Evolutionary conservation across 176 grass and related monocot genomes (phyloP).

Genomic region (Musa itinerans): DNA sequence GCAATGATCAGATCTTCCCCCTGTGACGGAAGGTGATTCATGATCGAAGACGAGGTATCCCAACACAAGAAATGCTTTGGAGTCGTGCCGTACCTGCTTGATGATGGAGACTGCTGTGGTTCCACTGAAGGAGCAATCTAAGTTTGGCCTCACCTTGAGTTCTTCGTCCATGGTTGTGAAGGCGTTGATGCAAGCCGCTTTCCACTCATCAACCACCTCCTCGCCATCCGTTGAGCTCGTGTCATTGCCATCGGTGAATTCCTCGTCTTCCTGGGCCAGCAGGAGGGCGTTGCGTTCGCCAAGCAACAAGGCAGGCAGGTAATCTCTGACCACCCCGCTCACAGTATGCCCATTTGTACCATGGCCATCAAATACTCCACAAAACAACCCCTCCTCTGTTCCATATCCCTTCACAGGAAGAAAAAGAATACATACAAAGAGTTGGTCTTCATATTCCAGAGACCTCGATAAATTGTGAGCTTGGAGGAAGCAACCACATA

Average conservation of each 20-base stretch:
- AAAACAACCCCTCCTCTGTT: constrained; percentile 78
- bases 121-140: constrained; percentile 67
- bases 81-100: constrained; percentile 45
- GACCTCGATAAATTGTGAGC: not conserved
- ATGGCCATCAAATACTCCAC: constrained; percentile 94
- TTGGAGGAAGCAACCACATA: not conserved
- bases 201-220: constrained; percentile 74
- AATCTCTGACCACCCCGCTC: constrained; percentile 66
- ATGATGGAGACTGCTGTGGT: constrained; percentile 84
- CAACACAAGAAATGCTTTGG: not conserved
- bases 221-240: constrained; percentile 30
- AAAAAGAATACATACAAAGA: not conserved
- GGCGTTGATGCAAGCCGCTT: constrained; percentile 45
- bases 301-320: constrained; percentile 70
- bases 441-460: not conserved
- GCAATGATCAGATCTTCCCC: constrained; percentile 74
- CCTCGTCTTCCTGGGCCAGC: constrained; percentile 17
- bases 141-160: constrained; percentile 42
- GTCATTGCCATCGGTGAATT: not conserved
- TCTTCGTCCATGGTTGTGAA: constrained; percentile 77
- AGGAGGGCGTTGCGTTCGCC: constrained; percentile 51
- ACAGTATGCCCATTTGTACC: constrained; percentile 50
- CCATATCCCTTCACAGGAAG: constrained; percentile 60
- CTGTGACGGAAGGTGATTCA: constrained; percentile 4
- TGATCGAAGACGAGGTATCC: not conserved